Evolutionary conservation across 257 asterid genomes (phyloP).

Genomic region (Sherardia arvensis): DNA sequence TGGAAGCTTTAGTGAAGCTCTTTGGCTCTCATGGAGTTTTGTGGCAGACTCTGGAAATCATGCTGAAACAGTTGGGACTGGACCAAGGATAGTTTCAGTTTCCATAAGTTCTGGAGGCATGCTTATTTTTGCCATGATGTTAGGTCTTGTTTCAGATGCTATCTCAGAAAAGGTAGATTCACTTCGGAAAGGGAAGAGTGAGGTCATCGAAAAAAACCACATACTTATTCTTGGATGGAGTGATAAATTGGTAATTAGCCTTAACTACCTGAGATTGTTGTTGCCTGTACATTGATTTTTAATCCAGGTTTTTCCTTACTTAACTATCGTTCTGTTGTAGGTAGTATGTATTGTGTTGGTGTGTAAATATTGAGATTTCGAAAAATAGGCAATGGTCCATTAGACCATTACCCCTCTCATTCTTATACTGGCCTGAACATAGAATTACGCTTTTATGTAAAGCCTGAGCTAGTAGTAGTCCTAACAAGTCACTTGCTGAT

Average conservation of each 20-base stretch:
- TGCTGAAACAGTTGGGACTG: slow-evolving; percentile 82
- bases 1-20: slow-evolving; percentile 79
- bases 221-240: slow-evolving; percentile 99
- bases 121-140: slow-evolving; percentile 99
- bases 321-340: background rate
- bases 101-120: slow-evolving; percentile 93
- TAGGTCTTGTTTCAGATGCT: slow-evolving; percentile 98
- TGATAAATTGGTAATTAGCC: slow-evolving; percentile 76
- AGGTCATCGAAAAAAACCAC: slow-evolving; percentile 88
- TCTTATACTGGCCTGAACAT: background rate
- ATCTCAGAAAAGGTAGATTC: slow-evolving; percentile 97
- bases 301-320: background rate
- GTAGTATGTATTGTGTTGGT: background rate
- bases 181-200: slow-evolving; percentile 92
- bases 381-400: background rate
- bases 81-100: slow-evolving; percentile 88
- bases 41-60: slow-evolving; percentile 97
- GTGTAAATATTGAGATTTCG: background rate
- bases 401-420: background rate
- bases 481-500: background rate
- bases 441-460: background rate
- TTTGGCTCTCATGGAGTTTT: slow-evolving; percentile 95
- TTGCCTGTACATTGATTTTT: background rate
- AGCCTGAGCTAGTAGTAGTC: background rate
- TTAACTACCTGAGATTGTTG: background rate